Evolutionary conservation across 495 filamentous ascomycete genomes (phyloP), one percentile per base, ranked within the genome.

Genomic region (Tuber umbilicatum): DNA sequence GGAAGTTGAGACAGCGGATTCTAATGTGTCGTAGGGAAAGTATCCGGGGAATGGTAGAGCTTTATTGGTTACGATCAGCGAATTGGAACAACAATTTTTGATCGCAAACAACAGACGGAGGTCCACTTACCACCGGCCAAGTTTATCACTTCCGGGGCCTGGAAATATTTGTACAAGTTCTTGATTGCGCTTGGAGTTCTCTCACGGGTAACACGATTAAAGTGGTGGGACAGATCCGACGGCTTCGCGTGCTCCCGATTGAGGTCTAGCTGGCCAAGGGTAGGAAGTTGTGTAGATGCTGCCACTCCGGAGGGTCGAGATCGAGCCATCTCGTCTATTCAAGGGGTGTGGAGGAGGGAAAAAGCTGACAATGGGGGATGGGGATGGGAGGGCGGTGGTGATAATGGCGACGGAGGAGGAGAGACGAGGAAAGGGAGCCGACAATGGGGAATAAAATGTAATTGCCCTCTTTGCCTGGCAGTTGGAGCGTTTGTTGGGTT

Each of bases 11-110:
- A 89, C 87, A 74, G 90, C 88, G n/a, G 93, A 91, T 83, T 95
- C 92, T 40, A 97, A 88, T 0, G 93, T 96, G 73, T 97, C 93
- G 83, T 91, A 97, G 23, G 94, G 94, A 81, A 97, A 97, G 84
- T 92, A 92, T 45, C 87, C 87, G 21, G 88, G 83, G n/a, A n/a
- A n/a, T n/a, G n/a, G n/a, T n/a, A n/a, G n/a, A n/a, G n/a, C n/a
- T n/a, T n/a, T n/a, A n/a, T 14, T 1, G 50, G 21, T 41, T 35
- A 37, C 41, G 38, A 64, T 42, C 38, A 76, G 70, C 39, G 47
- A 71, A 45, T 35, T 31, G 64, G 68, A 72, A 42, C 74, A 69
- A 72, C 45, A 21, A 45, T 23, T 12, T 4, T 70, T 17, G 60
- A 70, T 40, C 70, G 23, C 45, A 72, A 17, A 39, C n/a, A 68